Evolutionary conservation across 2,329 filamentous ascomycete species (phyloP), one percentile per base, ranked within the genome.

Genomic region (Xylaria sp.): DNA sequence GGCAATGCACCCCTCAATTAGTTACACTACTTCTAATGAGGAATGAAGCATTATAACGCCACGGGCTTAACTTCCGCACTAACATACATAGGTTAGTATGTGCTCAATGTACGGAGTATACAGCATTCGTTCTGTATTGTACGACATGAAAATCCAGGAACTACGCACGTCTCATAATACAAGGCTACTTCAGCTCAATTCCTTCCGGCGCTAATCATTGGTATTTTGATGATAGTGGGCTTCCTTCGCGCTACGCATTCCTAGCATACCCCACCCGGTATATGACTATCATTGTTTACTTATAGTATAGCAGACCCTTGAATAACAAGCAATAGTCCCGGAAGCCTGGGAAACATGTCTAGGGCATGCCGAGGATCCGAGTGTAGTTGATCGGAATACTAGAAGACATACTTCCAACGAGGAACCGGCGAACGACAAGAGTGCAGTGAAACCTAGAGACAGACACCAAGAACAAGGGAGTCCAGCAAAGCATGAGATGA

Each of bases 1-100:
- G 65, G 65, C 63, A 45, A 43, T 34, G 13, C 9, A 52, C 62
- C 61, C 32, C n/a, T 52, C 45, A 30, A 32, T 32, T n/a, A 15
- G 4, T 9, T 15, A 15, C 52, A n/a, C 48, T 55, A 55, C 15
- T 20, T 55, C 41, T 30, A 39, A 32, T 46, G 32, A 45, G 36
- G n/a, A 46, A 28, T n/a, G 13, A 65, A 61, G 41, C 63, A 36
- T 48, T 43, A 57, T 48, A 41, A 57, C 58, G 50, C 57, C 56
- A 41, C 62, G 53, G 32, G n/a, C 46, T 45, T 56, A 55, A 55
- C 36, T 23, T 25, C 10, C 48, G 18, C 50, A 36, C 28, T 55
- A 36, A 2, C 10, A 53, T n/a, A 50, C n/a, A n/a, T n/a, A n/a
- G n/a, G n/a, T n/a, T n/a, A 45, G 41, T 20, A 45, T 10, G n/a